phyloP scores from a whole-genome alignment of 2,329 filamentous ascomycete genomes.

The Botrytis byssoidea region DNA sequence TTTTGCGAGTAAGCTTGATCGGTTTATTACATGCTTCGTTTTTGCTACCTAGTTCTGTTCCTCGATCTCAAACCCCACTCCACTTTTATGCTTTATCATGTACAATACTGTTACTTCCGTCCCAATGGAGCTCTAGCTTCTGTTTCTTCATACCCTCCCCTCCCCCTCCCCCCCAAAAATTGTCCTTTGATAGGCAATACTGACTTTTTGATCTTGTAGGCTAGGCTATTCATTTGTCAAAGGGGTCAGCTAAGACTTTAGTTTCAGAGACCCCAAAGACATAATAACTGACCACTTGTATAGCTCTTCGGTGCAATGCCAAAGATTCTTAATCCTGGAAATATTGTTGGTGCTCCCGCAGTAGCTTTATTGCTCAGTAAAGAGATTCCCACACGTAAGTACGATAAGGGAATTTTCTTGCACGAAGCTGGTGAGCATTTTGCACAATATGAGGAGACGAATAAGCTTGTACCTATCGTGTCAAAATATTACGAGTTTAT shows the following conservation, averaged over 20 bases:
- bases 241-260: not conserved
- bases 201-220: not conserved
- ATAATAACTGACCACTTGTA: not conserved
- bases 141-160: not conserved
- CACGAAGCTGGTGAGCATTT: slow-evolving; percentile 5
- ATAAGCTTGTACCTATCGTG: not conserved
- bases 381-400: slow-evolving; percentile 6
- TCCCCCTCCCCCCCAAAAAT: not conserved
- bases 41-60: not conserved
- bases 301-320: not conserved
- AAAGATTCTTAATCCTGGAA: not conserved
- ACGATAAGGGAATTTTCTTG: slow-evolving; percentile 11
- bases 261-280: not conserved
- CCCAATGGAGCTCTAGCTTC: not conserved
- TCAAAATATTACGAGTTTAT: slow-evolving; percentile 3
- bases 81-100: not conserved
- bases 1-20: slow-evolving; percentile 3
- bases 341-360: not conserved
- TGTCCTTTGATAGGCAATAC: not conserved
- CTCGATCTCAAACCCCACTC: not conserved
- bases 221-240: slow-evolving; percentile 9
- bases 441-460: not conserved
- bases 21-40: not conserved
- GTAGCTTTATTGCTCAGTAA: not conserved
- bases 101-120: not conserved